These are phyloP conservation scores for Phialophora expanda DNA, from an alignment of 2,329 filamentous ascomycete genomes.

Conservation along the genomic window DNA sequence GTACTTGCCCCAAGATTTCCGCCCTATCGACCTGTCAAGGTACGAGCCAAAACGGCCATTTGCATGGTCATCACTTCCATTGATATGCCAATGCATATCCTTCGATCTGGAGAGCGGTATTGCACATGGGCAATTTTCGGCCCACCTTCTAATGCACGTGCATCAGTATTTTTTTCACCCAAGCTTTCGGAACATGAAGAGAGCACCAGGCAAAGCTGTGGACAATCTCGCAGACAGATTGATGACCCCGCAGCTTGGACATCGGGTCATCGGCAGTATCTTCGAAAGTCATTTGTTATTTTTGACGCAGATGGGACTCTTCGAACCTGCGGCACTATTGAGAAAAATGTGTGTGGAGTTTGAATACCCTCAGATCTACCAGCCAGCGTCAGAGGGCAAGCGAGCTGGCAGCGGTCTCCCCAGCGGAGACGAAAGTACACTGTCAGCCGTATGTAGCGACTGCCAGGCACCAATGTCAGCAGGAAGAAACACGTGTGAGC, in stretches of 20 bases:
- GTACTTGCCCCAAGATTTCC: conserved; percentile 37
- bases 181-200: conserved; percentile 27
- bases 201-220: background rate
- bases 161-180: conserved; percentile 49
- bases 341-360: conserved; percentile 55
- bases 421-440: conserved; percentile 23
- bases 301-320: conserved; percentile 49
- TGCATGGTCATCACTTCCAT: conserved; percentile 37
- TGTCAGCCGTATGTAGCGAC: conserved; percentile 30
- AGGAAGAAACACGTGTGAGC: conserved; percentile 31
- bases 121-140: conserved; percentile 55
- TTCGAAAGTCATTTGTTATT: conserved; percentile 64
- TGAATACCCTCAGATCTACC: conserved; percentile 26
- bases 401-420: conserved; percentile 24
- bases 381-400: conserved; percentile 12
- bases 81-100: conserved; percentile 38
- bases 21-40: conserved; percentile 37
- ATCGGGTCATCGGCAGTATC: conserved; percentile 53
- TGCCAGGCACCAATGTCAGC: conserved; percentile 32
- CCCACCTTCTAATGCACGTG: conserved; percentile 54
- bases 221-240: conserved; percentile 35
- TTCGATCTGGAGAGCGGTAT: conserved; percentile 46
- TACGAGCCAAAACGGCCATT: conserved; percentile 38
- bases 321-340: conserved; percentile 57
- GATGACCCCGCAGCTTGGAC: conserved; percentile 52